A percentile compares a stretch with the other conserved stretches of the same genome.
These are phyloP conservation scores for Kregervanrija pseudodelftensis DNA, from an alignment of 805 yeast genomes.

Conservation along the genomic window DNA sequence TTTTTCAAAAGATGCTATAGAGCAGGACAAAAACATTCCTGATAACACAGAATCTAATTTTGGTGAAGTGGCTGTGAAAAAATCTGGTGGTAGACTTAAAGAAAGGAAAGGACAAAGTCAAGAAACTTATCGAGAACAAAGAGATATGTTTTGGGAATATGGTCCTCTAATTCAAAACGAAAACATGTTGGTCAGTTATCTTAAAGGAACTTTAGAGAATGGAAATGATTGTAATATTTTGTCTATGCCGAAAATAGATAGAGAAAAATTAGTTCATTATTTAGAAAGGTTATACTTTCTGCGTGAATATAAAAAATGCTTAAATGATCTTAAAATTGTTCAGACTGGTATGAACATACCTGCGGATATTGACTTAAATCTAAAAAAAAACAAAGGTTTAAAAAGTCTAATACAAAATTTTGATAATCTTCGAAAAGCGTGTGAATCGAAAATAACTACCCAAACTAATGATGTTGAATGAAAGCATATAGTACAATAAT, in stretches of 20 bases:
- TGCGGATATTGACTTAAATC: slow-evolving; percentile 19
- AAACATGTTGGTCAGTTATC: slow-evolving; percentile 5
- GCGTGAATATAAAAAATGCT: slow-evolving; percentile 45
- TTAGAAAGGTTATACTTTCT: slow-evolving; percentile 58
- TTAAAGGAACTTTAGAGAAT: slow-evolving; percentile 16
- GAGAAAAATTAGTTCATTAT: slow-evolving; percentile 49
- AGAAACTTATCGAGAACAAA: slow-evolving; percentile 53
- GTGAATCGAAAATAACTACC: slow-evolving; percentile 13
- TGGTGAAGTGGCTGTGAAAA: slow-evolving; percentile 38
- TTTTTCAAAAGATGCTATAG: too few species aligned
- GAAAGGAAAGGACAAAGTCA: slow-evolving; percentile 65
- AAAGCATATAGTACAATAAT: too few species aligned
- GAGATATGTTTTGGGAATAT: slow-evolving; percentile 35
- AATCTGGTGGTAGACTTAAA: slow-evolving; percentile 39
- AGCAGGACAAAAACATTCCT: too few species aligned
- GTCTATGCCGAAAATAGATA: slow-evolving; percentile 40
- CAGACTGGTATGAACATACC: slow-evolving; percentile 18
- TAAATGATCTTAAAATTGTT: slow-evolving; percentile 34
- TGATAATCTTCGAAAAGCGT: slow-evolving; percentile 35
- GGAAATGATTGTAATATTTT: background rate
- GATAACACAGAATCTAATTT: slow-evolving; percentile 14
- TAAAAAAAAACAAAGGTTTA: slow-evolving; percentile 34
- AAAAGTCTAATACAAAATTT: slow-evolving; percentile 48
- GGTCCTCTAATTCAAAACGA: slow-evolving; percentile 43
- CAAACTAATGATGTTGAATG: slow-evolving; percentile 12